Conservation (phyloP, 495 filamentous ascomycete genomes). For the Penicillium robsamsonii region DNA sequence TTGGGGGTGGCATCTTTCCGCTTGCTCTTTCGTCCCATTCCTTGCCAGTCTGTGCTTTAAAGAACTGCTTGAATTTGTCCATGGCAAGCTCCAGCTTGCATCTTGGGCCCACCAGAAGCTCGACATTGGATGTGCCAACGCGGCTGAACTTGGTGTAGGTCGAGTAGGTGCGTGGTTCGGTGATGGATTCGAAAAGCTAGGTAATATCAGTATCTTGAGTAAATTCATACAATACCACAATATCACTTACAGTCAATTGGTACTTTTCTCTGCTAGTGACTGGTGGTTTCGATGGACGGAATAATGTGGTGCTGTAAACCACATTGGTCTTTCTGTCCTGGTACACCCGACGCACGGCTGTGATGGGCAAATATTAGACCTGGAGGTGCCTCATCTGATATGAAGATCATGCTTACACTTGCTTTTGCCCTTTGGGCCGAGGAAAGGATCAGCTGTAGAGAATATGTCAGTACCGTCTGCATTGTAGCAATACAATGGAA, state of each 20-base stretch:
- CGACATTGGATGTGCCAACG: slow-evolving; percentile 20
- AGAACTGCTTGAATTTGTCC: slow-evolving; percentile 52
- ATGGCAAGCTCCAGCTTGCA: slow-evolving; percentile 38
- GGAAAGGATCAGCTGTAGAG: slow-evolving; percentile 5
- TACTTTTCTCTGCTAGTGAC: slow-evolving; percentile 10
- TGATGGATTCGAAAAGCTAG: slow-evolving; percentile 54
- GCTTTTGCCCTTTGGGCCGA: slow-evolving; percentile 1
- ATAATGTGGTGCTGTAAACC: slow-evolving; percentile 22
- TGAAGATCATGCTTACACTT: neutral
- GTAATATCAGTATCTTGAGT: slow-evolving; percentile 3
- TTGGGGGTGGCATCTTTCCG: slow-evolving; percentile 14
- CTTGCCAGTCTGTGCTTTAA: slow-evolving; percentile 52
- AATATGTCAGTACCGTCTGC: neutral
- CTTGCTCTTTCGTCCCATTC: slow-evolving; percentile 52
- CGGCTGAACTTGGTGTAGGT: slow-evolving; percentile 37
- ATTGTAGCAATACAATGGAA: neutral
- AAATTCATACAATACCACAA: neutral
- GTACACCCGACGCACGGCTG: slow-evolving; percentile 29
- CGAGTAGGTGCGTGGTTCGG: slow-evolving; percentile 46
- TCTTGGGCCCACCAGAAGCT: slow-evolving; percentile 34
- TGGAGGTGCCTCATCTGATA: too few relatives aligned
- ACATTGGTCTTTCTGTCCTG: slow-evolving; percentile 13
- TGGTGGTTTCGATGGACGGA: slow-evolving; percentile 12
- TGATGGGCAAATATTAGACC: slow-evolving; percentile 1
- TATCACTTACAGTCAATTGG: slow-evolving; percentile 29